Conservation (phyloP, 1,284 basidiomycete species). For the Ganoderma sp. region DNA sequence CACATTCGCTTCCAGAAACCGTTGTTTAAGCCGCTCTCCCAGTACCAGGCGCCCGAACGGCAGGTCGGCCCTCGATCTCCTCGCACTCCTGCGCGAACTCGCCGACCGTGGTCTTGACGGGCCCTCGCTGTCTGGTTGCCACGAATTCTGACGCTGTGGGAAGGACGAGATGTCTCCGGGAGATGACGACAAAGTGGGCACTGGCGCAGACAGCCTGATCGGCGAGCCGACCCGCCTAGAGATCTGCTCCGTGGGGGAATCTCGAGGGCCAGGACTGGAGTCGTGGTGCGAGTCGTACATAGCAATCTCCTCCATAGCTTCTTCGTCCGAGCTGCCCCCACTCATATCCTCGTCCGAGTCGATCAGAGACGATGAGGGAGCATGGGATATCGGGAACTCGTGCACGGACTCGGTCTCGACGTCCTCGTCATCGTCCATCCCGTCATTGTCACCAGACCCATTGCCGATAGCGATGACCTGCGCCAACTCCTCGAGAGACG, state of each 20-base stretch:
- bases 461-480: constrained; percentile 73
- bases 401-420: constrained; percentile 71
- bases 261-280: constrained; percentile 15
- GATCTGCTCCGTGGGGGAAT: constrained; percentile 15
- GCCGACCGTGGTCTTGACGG: constrained; percentile 46
- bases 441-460: constrained; percentile 61
- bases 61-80: constrained; percentile 49
- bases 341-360: constrained; percentile 83
- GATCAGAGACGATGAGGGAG: constrained; percentile 58
- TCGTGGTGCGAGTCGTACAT: constrained; percentile 62
- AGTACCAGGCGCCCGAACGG: constrained; percentile 48
- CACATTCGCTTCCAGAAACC: constrained; percentile 75
- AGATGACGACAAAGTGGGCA: constrained; percentile 31
- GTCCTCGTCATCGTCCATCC: constrained; percentile 61
- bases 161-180: constrained; percentile 34
- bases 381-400: constrained; percentile 74
- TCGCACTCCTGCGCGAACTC: constrained; percentile 59
- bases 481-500: constrained; percentile 82
- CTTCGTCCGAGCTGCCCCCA: constrained; percentile 71
- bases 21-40: constrained; percentile 81
- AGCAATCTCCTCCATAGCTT: constrained; percentile 77
- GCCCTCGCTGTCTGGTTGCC: constrained; percentile 45
- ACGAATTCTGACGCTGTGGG: constrained; percentile 36
- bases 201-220: constrained; percentile 18
- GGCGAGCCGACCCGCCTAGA: constrained; percentile 19